Base-by-base conservation (phyloP, 2,329 filamentous ascomycete genomes). In the Xylariomycetidae sp. region DNA sequence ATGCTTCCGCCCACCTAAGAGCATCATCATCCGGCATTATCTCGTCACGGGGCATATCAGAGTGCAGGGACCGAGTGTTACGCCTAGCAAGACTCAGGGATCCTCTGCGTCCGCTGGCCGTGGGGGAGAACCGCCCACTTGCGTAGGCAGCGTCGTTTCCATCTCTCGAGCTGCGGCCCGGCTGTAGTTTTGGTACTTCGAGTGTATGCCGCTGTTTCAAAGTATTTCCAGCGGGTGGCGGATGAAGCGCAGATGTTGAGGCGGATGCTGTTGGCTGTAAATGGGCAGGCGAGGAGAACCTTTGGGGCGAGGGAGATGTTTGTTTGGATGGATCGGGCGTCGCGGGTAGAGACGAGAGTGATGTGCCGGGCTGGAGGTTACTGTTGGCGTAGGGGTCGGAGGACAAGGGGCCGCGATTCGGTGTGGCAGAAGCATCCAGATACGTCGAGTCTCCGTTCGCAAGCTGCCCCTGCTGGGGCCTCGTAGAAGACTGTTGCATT, bases 1-100 rank as follows among this genome's bases (percentile, higher is more conserved):
- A 89, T 23, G 86, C 85, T 61, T 98, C 92, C 18, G 92, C 85
- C 87, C 88, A 97, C 36, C 88, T 77, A 37, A 85, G 74, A 23
- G 90, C 88, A 54, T 97, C 90, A 50, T 96, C 90, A 54, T 97
- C 90, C 13, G 83, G 85, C 3, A 81, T 72, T 14, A 89, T 67
- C 49, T 96, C 90, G 47, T 97, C 90, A 22, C 87, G 72, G 30
- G 85, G 82, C 50, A 81, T 68, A 50, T 97, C 89, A 2, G 88
- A 92, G 51, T 89, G 81, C 53, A 94, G 77, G 6, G 88, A 94
- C 42, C 88, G 77, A 16, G 90, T 96, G 40, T 82, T 81, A 41
- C 88, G 77, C 53, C 90, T 77, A 33, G 75, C 86, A 34, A 97
- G 66, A 45, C 77, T 89, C 42, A 95, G 70, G n/a, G 92, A 98